A percentile compares a stretch with the other conserved stretches of the same genome.
Conservation (phyloP, 495 filamentous ascomycete species). For the Penicillium bialowiezense region DNA sequence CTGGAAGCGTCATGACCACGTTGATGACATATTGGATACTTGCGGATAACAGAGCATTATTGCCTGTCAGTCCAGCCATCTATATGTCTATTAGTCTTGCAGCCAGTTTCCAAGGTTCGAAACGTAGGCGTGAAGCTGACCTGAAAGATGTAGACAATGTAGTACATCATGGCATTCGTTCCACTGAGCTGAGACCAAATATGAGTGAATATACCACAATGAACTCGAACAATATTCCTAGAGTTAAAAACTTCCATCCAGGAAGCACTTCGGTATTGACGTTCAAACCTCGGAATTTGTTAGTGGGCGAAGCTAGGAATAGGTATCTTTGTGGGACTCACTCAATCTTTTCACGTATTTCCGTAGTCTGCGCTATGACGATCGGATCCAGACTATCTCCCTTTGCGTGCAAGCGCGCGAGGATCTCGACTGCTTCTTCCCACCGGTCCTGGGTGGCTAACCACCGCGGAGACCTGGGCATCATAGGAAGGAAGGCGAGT, state of each 20-base stretch:
- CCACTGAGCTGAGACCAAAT: slow-evolving; percentile 75
- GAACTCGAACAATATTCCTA: slow-evolving; percentile 64
- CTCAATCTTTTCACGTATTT: slow-evolving; percentile 22
- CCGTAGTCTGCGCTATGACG: slow-evolving; percentile 11
- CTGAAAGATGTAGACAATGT: slow-evolving; percentile 74
- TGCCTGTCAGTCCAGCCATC: slow-evolving; percentile 35
- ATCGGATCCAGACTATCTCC: slow-evolving; percentile 12
- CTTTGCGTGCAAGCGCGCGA: slow-evolving; percentile 39
- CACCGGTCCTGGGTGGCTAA: slow-evolving; percentile 56
- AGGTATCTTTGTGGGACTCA: background rate
- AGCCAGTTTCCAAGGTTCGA: slow-evolving; percentile 53
- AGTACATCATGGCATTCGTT: slow-evolving; percentile 79
- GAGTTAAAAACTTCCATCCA: slow-evolving; percentile 59
- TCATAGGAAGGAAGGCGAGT: slow-evolving; percentile 44
- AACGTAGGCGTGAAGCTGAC: no score
- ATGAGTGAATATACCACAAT: slow-evolving; percentile 70
- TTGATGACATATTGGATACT: slow-evolving; percentile 80
- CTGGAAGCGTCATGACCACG: slow-evolving; percentile 61
- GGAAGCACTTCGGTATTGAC: slow-evolving; percentile 37
- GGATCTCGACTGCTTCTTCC: slow-evolving; percentile 53
- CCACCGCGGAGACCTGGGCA: slow-evolving; percentile 66
- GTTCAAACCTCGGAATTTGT: slow-evolving; percentile 16
- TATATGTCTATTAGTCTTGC: background rate
- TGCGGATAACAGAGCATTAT: slow-evolving; percentile 58
- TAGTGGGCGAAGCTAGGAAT: background rate